Evolutionary conservation across 495 filamentous ascomycete genomes (phyloP).

Genomic region (Tetracladium setigerum): DNA sequence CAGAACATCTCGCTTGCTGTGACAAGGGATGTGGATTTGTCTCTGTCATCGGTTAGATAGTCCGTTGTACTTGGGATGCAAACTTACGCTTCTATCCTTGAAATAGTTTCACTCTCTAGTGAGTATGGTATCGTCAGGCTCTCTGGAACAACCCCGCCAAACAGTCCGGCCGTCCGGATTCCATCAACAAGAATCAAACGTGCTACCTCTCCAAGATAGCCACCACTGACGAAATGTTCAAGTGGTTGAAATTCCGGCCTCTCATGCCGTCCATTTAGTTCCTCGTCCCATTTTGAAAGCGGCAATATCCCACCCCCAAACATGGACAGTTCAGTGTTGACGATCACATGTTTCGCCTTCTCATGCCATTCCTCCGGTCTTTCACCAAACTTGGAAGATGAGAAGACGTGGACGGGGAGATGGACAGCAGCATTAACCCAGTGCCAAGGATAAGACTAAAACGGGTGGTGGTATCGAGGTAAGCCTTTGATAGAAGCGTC

Average conservation of each 20-base stretch:
- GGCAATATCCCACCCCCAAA: conserved; percentile 62
- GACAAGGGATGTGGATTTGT: conserved; percentile 2
- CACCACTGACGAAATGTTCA: conserved; percentile 75
- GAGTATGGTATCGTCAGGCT: conserved; percentile 45
- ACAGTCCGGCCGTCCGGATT: conserved; percentile 41
- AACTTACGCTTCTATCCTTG: conserved; percentile 50
- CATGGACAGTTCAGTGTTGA: conserved; percentile 87
- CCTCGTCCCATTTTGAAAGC: conserved; percentile 64
- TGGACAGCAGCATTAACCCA: conserved; percentile 48
- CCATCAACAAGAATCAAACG: conserved; percentile 62
- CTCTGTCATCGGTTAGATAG: conserved; percentile 2
- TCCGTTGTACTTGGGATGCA: background rate
- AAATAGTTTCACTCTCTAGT: conserved; percentile 53
- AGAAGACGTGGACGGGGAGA: conserved; percentile 44
- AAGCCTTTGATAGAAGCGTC: conserved; percentile 71
- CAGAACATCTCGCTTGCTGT: conserved; percentile 18
- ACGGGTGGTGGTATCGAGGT: conserved; percentile 52
- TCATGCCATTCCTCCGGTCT: conserved; percentile 49
- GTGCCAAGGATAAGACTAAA: conserved; percentile 51
- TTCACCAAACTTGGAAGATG: conserved; percentile 38
- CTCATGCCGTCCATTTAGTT: conserved; percentile 54
- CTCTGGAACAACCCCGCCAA: conserved; percentile 48
- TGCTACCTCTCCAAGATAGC: conserved; percentile 78
- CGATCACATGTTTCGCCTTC: conserved; percentile 47
- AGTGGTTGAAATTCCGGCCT: conserved; percentile 78